Percentiles rank a stretch among this genome's conserved stretches.
These are phyloP conservation scores for Sporothrix pseudoabietina DNA, from an alignment of 2,329 filamentous ascomycete species.

Conservation along the genomic window DNA sequence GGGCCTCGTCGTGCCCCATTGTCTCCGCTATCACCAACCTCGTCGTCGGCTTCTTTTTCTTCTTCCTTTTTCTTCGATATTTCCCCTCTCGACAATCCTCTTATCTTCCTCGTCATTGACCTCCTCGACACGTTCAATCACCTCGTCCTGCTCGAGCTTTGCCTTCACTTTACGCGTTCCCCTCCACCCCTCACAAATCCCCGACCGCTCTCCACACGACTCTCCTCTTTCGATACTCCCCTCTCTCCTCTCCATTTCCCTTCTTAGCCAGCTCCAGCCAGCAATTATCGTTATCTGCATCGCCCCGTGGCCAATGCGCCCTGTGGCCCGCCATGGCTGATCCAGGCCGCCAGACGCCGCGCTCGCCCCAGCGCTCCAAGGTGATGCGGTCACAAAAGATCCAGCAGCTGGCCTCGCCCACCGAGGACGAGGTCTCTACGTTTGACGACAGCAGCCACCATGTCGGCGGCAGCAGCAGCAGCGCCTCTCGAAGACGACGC, in stretches of 20 bases:
- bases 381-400: conserved; percentile 59
- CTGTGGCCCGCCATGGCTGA: conserved; percentile 49
- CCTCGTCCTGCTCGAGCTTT: background rate
- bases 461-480: conserved; percentile 36
- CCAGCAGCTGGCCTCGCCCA: conserved; percentile 41
- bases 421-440: conserved; percentile 34
- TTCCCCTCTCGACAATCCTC: background rate
- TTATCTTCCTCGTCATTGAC: background rate
- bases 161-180: background rate
- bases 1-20: conserved; percentile 16
- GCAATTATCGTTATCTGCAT: conserved; percentile 2
- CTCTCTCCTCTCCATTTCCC: background rate
- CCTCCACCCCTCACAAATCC: background rate
- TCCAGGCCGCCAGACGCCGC: conserved; percentile 41
- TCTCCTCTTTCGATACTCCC: conserved; percentile 11
- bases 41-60: background rate
- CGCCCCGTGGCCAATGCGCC: conserved; percentile 37
- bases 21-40: background rate
- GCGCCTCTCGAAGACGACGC: conserved; percentile 33
- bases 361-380: conserved; percentile 48
- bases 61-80: background rate
- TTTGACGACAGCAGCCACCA: conserved; percentile 21
- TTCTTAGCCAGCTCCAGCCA: background rate
- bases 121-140: background rate
- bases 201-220: conserved; percentile 4